Evolutionary conservation across 257 asterid genomes (phyloP), one percentile per base, ranked within the genome.

Genomic region (Leptodermis oblonga): DNA sequence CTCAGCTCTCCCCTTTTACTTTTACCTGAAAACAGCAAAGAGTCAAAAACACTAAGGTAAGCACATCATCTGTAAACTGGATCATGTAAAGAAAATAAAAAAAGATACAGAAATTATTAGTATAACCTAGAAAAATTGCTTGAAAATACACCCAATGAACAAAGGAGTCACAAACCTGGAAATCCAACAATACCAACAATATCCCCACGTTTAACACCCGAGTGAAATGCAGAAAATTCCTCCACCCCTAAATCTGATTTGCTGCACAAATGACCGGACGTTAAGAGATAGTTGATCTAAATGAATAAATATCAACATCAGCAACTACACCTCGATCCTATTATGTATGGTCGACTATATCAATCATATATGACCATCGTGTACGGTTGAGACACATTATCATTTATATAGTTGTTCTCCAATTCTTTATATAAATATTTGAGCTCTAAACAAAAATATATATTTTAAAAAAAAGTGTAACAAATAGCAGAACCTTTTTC

Each of bases 1-100:
- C 98, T 92, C 56, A 92, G 88, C 86, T 90, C 96, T 7, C 95
- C 97, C 74, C 92, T 88, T 76, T 86, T 92, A 73, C 85, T 85
- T 79, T 88, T 90, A 51, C 97, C 97, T 90, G 70, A 62, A 23
- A 70, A 36, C 18, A 37, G 48, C 65, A 23, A 20, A 46, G 18
- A 54, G 14, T 8, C 6, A 74, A 34, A 74, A 61, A 4, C 28
- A 31, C 62, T 30, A 49, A 9, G 48, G 17, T 36, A 20, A 25
- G 30, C 17, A 1, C 30, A 9, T 28, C 5, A 34, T 5, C n/a
- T 30, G 6, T 4, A 62, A 37, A 37, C 22, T 13, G 39, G 49
- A 15, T 3, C 14, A 10, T 15, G 5, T 17, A 18, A 60, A 11
- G 13, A 11, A 33, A 9, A 30, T 39, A 53, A n/a, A n/a, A n/a